A percentile compares a stretch with the other conserved stretches of the same genome.
Conservation (phyloP, 805 yeast genomes). For the Zygoascus bituminiphila region DNA sequence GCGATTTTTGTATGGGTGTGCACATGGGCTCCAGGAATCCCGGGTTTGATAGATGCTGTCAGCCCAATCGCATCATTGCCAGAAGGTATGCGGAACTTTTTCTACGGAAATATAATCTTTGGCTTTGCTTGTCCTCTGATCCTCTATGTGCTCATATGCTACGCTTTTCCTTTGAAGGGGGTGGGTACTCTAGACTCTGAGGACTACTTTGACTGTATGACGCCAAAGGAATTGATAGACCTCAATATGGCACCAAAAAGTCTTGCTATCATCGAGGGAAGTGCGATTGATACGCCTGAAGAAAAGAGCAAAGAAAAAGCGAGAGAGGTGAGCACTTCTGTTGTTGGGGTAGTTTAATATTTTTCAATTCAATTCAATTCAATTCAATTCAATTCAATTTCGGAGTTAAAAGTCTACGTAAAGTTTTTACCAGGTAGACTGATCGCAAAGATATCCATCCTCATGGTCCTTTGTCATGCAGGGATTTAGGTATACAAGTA, state of each 20-base stretch:
- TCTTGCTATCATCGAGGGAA: not conserved
- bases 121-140: slow-evolving; percentile 30
- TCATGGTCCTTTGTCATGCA: no score
- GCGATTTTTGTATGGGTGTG: slow-evolving; percentile 32
- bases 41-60: slow-evolving; percentile 31
- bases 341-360: no score
- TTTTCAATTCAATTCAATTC: no score
- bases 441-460: no score
- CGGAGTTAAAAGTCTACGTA: no score
- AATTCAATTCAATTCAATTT: no score
- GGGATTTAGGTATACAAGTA: no score
- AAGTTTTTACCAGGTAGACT: no score
- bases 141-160: slow-evolving; percentile 30
- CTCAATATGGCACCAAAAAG: slow-evolving; percentile 3
- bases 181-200: slow-evolving; percentile 29
- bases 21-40: slow-evolving; percentile 11
- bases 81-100: slow-evolving; percentile 36
- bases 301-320: not conserved
- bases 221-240: not conserved
- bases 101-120: slow-evolving; percentile 38
- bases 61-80: slow-evolving; percentile 22
- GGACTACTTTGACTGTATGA: slow-evolving; percentile 23
- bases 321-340: not conserved
- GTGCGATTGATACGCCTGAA: not conserved
- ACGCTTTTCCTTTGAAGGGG: slow-evolving; percentile 32